Evolutionary conservation across 192 early-diverging fungal species (phyloP), one percentile per base, ranked within the genome.

Genomic region (Entomortierella lignicola): DNA sequence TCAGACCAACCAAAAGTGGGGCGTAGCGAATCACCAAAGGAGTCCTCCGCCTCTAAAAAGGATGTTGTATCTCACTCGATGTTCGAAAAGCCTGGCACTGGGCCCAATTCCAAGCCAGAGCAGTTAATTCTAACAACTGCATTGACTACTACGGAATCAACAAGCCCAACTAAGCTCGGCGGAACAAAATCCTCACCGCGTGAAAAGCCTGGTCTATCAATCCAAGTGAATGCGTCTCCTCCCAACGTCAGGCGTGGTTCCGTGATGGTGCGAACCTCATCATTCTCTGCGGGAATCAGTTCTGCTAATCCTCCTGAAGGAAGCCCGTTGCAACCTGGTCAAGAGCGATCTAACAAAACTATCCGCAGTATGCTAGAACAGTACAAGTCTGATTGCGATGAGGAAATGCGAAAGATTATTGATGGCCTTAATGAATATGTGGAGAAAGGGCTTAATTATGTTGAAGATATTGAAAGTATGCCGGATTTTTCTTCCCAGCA

Each of bases 381-480:
- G 39, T 69, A 70, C 52, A 79, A 79, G 47, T 32, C 75, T 4
- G 75, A 79, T 15, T 79, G 75, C 26, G 75, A 79, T 21, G 75
- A 79, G 23, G 67, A 79, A 53, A 79, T 95, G 55, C 79, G 86
- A 18, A 75, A 84, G 20, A 89, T 93, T 58, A 88, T 94, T 30
- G 73, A 86, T 42, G 91, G 89, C 48, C 80, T 94, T 4, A 86
- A 88, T 61, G 87, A 89, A 43, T 88, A 86, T 47, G 92, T 93
- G 11, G 92, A 95, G 58, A 82, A 77, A 27, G 82, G 84, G 13
- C 72, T 85, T 13, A 80, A 81, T 27, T 84, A 88, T 43, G 85
- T 83, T 8, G 83, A 84, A 44, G 79, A 82, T 20, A 44, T 79
- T 39, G 82, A 77, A 23, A 79, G 30, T 27, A 69, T 70, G 55